A percentile compares a stretch with the other conserved stretches of the same genome.
Evolutionary conservation across 441 rosid genomes (phyloP).

Genomic region (Pelargonium citronellum): DNA sequence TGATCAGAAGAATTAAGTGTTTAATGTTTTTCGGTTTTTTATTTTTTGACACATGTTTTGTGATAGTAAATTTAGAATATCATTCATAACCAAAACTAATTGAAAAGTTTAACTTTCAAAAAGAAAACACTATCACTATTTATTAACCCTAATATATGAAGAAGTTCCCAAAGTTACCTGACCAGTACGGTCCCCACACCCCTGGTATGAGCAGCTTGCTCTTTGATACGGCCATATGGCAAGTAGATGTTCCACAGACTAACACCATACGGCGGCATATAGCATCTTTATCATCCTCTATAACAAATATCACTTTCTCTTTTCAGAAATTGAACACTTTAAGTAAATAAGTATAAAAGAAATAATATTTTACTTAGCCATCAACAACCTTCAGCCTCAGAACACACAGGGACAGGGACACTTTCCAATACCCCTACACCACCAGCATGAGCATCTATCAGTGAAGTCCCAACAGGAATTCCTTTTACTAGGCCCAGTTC

Average conservation of each 20-base stretch:
- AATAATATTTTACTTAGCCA: conserved; percentile 15
- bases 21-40: background rate
- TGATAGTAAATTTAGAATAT: background rate
- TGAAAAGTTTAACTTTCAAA: background rate
- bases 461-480: conserved; percentile 80
- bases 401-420: conserved; percentile 38
- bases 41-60: background rate
- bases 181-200: conserved; percentile 99
- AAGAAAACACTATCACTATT: background rate
- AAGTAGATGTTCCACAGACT: conserved; percentile 93
- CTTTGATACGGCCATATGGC: conserved; percentile 87
- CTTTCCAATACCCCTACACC: conserved; percentile 96
- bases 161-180: conserved; percentile 51
- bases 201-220: conserved; percentile 88
- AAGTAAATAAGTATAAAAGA: background rate
- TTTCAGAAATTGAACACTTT: conserved; percentile 2
- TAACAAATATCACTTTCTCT: conserved; percentile 16
- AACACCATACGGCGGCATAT: conserved; percentile 76
- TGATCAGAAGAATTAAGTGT: background rate
- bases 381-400: conserved; percentile 47
- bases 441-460: conserved; percentile 98
- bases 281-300: conserved; percentile 56
- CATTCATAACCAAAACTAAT: background rate
- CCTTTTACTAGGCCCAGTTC: conserved; percentile 74
- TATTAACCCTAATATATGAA: background rate